Percentiles rank a stretch among this genome's conserved stretches.
These are phyloP conservation scores for Rhizophora mangle DNA, from an alignment of 345 rosid genomes.

Conservation along the genomic window DNA sequence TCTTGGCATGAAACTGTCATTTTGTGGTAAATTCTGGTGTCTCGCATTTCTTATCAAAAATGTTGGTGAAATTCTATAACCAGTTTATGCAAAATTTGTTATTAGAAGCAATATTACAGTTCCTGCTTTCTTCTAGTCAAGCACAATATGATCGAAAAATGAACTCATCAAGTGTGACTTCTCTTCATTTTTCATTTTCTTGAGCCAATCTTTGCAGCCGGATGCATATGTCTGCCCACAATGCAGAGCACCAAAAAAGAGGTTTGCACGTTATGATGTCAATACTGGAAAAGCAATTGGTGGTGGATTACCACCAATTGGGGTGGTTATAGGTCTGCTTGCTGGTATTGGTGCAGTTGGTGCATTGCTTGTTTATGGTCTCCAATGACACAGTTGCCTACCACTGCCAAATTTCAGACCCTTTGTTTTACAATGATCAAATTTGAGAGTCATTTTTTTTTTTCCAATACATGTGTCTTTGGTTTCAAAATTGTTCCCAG, in stretches of 20 bases:
- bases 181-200: neutral
- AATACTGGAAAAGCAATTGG: slow-evolving; percentile 85
- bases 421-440: no score
- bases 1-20: no score
- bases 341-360: slow-evolving; percentile 86
- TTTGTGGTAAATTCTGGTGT: no score
- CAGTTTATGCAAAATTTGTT: no score
- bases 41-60: no score
- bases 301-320: slow-evolving; percentile 89
- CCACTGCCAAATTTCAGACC: neutral
- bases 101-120: no score
- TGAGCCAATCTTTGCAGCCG: slow-evolving; percentile 46
- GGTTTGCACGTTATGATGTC: slow-evolving; percentile 78
- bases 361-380: slow-evolving; percentile 89
- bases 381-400: slow-evolving; percentile 43
- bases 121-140: no score
- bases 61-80: no score
- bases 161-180: neutral
- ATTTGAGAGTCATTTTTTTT: no score
- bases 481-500: no score
- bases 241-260: slow-evolving; percentile 86
- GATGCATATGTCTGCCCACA: slow-evolving; percentile 86
- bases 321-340: slow-evolving; percentile 72
- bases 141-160: no score
- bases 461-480: no score